Evolutionary conservation across 306 rosid species (phyloP), one percentile per base, ranked within the genome.

Genomic region (Castanospermum australe): DNA sequence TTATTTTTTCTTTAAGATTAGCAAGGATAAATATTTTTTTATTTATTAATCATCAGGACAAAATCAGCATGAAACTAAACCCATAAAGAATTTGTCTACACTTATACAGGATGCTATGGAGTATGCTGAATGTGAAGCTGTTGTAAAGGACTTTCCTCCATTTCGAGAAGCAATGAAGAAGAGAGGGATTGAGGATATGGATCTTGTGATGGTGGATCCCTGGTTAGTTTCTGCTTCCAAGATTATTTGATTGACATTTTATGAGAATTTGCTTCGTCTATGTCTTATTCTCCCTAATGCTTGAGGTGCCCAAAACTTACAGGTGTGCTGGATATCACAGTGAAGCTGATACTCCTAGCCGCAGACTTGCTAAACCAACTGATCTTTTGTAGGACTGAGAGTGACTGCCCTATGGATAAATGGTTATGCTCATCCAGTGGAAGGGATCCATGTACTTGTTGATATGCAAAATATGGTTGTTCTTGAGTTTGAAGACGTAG

Each of bases 371-470:
- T 11, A 92, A 92, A 63, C 97, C 97, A 2, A 2, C 89, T 89
- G 13, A 38, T 92, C 84, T 92, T 92, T 82, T 92, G 97, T 72
- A 85, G 94, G 79, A 89, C 97, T 48, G 97, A 92, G 90, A 92
- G 97, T 67, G 97, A 92, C 85, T 92, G 92, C 72, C 97, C 94
- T 32, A 82, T 92, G 87, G 97, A 92, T n/a, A 85, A 92, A 92
- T 82, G 97, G 97, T 38, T 92, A 92, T 88, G 94, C 97, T 28
- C 97, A 94, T 65, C 97, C 97, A 2, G 94, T 92, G 32, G 97
- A 92, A 81, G 97, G 97, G 69, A 92, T 92, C 71, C 97, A 85
- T 84, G 90, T 89, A n/a, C 92, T 92, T 61, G 94, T 92, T 69
- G 97, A 92, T 63, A 89, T 92, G 87, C 97, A 92, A 82, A 92